Conservation (phyloP, 2,329 filamentous ascomycete genomes). For the Calonectria multiphialidica region DNA sequence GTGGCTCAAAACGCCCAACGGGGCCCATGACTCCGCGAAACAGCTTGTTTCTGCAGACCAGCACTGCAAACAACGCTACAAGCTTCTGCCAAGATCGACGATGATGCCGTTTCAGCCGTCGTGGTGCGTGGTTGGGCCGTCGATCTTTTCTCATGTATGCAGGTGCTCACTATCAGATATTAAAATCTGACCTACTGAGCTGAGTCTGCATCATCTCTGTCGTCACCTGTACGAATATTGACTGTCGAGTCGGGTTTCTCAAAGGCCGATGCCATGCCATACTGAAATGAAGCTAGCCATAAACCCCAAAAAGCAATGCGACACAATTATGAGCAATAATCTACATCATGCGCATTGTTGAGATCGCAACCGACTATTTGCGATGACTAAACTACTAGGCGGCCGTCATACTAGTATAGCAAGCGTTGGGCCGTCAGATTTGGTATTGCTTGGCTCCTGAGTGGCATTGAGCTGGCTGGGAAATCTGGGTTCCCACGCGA, state of each 20-base stretch:
- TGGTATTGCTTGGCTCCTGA: not conserved
- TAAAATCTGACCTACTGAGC: not conserved
- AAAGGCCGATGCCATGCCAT: not conserved
- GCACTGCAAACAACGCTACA: not conserved
- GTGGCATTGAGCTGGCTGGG: not conserved
- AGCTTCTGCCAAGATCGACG: conserved; percentile 2
- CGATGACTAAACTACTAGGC: not conserved
- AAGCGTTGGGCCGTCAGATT: not conserved
- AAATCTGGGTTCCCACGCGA: not conserved
- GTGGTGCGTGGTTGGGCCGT: not conserved
- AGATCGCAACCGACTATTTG: not conserved
- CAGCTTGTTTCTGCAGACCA: not conserved
- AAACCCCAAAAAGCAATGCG: not conserved
- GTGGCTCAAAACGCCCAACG: not conserved
- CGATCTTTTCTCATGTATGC: not conserved
- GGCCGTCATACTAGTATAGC: not conserved
- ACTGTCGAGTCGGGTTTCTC: not conserved
- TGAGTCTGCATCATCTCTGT: not conserved
- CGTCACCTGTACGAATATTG: not conserved
- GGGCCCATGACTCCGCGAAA: not conserved
- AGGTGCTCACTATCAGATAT: not conserved
- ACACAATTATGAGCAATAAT: not conserved
- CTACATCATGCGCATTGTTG: not conserved
- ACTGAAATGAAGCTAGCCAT: not conserved
- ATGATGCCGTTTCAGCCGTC: not conserved